Base-by-base conservation (phyloP, 495 filamentous ascomycete species). In the Aspergillus hancockii region DNA sequence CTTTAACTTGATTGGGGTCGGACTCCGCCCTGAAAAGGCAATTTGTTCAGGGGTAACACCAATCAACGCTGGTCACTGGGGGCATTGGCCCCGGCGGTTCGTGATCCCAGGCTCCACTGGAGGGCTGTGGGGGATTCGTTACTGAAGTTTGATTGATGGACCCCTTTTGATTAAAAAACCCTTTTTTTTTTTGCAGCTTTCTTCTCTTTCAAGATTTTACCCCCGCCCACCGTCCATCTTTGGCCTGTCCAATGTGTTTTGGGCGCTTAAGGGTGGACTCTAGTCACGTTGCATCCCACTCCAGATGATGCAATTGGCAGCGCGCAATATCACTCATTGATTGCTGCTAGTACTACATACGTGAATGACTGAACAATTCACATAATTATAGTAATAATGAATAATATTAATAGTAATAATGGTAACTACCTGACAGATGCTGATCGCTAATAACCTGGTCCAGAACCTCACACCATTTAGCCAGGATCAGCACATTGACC, bases 41-140 rank as follows among this genome's bases (percentile, higher is more conserved):
- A 23, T 7, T 6, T 7, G 16, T 60, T 58, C 53, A 51, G 60
- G 63, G 63, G 53, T 41, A n/a, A 7, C 23, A 36, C 63, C 63
- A 66, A 66, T 62, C 32, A 55, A 1, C 1, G 34, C 7, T 51
- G 22, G 45, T 7, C 18, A 13, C 13, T 41, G 18, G 19, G 19
- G 31, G 34, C 49, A 8, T 28, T 34, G n/a, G 25, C 57, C 56
- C 59, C 62, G 56, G 40, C 54, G 47, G 65, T 67, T 67, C 65
- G 54, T 67, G 61, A 56, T 45, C 25, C 18, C 1, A 18, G 52
- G 36, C 10, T 55, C 60, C 59, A 59, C 56, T 51, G n/a, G n/a
- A 12, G 23, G 18, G 18, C 30, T 19, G 54, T 32, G 30, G 19
- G 25, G 28, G 0, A 52, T 4, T 36, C 13, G 32, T 8, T 23